Conservation (phyloP, 2,329 filamentous ascomycete species). For the Pseudogymnoascus sp. region DNA sequence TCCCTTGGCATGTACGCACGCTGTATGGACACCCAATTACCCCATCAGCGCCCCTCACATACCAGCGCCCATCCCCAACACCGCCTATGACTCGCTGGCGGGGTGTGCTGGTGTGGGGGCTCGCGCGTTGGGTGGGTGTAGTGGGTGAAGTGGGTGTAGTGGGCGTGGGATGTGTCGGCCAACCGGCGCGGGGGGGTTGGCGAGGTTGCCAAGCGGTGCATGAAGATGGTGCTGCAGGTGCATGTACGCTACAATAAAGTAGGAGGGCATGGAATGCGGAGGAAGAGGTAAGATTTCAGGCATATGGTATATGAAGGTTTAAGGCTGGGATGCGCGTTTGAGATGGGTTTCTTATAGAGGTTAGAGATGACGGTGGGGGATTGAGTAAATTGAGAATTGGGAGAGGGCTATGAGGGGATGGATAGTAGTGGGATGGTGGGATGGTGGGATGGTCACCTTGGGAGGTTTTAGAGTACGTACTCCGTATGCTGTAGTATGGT, state of each 20-base stretch:
- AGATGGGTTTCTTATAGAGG: background rate
- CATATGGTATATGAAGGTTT: background rate
- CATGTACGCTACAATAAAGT: background rate
- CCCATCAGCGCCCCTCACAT: background rate
- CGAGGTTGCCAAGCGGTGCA: background rate
- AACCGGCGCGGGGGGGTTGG: constrained; percentile 4
- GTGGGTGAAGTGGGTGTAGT: too few species aligned
- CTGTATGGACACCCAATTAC: background rate
- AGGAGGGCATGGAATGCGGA: background rate
- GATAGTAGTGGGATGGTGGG: background rate
- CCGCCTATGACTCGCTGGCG: background rate
- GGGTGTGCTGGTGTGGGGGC: background rate
- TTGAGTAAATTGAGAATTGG: background rate
- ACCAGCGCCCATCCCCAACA: background rate
- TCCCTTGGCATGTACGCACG: background rate
- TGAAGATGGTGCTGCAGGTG: background rate
- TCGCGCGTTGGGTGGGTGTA: background rate
- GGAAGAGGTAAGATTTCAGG: background rate
- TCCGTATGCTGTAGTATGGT: too few species aligned
- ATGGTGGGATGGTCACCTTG: background rate
- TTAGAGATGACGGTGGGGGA: background rate
- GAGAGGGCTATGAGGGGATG: background rate
- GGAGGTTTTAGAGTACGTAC: background rate
- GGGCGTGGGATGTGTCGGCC: background rate
- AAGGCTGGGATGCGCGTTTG: background rate